A percentile compares a stretch with the other conserved stretches of the same genome.
Evolutionary conservation across 495 filamentous ascomycete species (phyloP).

Genomic region (Neurospora africana): DNA sequence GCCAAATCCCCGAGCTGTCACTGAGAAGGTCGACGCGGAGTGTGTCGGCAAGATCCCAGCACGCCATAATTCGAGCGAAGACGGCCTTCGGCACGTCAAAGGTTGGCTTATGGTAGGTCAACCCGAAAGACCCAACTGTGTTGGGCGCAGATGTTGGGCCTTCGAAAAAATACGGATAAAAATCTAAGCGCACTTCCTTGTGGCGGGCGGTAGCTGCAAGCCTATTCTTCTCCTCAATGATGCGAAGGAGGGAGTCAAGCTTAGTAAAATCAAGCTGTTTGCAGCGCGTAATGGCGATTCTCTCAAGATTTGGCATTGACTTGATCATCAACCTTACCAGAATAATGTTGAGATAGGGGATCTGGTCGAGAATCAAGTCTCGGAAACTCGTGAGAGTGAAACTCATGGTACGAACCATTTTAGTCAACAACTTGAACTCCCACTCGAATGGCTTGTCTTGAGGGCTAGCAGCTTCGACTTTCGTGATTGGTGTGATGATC

Average conservation of each 20-base stretch:
- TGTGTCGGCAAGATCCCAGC: neutral
- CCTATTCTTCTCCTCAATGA: constrained; percentile 1
- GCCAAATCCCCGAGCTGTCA: constrained; percentile 16
- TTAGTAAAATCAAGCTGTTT: constrained; percentile 16
- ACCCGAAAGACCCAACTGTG: constrained; percentile 11
- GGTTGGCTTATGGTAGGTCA: constrained; percentile 16
- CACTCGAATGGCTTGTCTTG: constrained; percentile 3
- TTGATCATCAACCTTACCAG: constrained; percentile 13
- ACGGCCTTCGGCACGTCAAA: constrained; percentile 18
- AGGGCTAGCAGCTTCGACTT: neutral
- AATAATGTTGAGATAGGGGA: constrained; percentile 7
- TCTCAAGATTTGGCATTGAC: constrained; percentile 16
- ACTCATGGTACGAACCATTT: constrained; percentile 1
- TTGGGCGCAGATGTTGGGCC: constrained; percentile 4
- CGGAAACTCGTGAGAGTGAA: constrained; percentile 5
- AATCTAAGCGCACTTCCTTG: constrained; percentile 12
- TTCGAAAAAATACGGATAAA: constrained; percentile 13
- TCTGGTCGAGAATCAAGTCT: constrained; percentile 11
- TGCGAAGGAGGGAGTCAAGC: constrained; percentile 5
- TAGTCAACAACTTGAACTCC: constrained; percentile 1
- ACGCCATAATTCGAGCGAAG: constrained; percentile 3
- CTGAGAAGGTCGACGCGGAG: constrained; percentile 19
- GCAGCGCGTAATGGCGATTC: constrained; percentile 14
- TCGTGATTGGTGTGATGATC: constrained; percentile 1
- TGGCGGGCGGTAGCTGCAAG: neutral